Conservation (phyloP, 768 basidiomycete species). For the Rhodocollybia butyracea region DNA sequence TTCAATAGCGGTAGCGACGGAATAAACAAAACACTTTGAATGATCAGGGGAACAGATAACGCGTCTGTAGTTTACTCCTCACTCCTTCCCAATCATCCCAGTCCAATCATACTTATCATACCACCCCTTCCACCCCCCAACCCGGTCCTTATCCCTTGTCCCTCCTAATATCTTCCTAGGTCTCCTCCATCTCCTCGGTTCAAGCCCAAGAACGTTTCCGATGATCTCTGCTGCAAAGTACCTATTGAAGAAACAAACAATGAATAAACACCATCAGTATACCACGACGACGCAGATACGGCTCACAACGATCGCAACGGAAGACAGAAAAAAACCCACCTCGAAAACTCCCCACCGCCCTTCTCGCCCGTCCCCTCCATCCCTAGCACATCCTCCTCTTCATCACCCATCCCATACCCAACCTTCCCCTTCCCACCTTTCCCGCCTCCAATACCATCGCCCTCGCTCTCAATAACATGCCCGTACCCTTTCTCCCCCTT, state of each 20-base stretch:
- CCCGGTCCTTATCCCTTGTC: conserved; percentile 61
- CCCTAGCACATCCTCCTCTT: conserved; percentile 28
- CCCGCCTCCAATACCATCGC: conserved; percentile 30
- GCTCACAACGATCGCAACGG: too few relatives aligned
- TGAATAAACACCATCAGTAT: conserved; percentile 1
- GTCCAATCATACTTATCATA: conserved; percentile 86
- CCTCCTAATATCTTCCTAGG: conserved; percentile 72
- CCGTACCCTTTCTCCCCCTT: conserved; percentile 98
- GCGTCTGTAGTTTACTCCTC: too few relatives aligned
- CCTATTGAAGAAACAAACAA: conserved; percentile 33
- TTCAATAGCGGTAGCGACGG: too few relatives aligned
- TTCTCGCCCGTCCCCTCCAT: conserved; percentile 79
- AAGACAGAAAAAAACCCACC: conserved; percentile 38
- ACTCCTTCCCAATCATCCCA: conserved; percentile 52
- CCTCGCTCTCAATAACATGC: conserved; percentile 88
- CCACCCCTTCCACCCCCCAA: conserved; percentile 63
- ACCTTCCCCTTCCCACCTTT: not conserved
- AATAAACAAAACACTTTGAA: too few relatives aligned
- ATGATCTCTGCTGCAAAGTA: conserved; percentile 96
- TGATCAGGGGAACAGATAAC: too few relatives aligned
- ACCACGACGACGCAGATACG: too few relatives aligned
- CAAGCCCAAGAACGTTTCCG: conserved; percentile 85
- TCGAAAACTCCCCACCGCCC: conserved; percentile 89
- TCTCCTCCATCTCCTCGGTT: conserved; percentile 81
- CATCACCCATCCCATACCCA: not conserved